Percentiles rank a stretch among this genome's conserved stretches.
These are phyloP conservation scores for Trichoderma polysporum DNA, from an alignment of 2,329 filamentous ascomycete genomes.

Conservation along the genomic window DNA sequence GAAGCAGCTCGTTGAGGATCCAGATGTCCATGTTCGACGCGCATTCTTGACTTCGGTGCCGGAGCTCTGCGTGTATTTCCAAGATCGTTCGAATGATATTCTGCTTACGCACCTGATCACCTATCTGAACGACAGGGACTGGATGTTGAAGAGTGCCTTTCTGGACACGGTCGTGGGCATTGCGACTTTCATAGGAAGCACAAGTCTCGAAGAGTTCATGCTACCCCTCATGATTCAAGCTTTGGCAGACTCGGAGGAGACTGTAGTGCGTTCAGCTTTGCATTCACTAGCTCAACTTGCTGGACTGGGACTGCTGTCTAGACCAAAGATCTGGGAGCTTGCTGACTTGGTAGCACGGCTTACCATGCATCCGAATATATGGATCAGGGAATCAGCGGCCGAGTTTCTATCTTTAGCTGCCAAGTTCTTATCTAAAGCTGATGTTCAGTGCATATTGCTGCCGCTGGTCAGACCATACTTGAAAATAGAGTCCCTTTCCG, in stretches of 20 bases:
- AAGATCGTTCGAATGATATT: conserved; percentile 90
- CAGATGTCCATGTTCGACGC: conserved; percentile 79
- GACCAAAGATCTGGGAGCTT: conserved; percentile 82
- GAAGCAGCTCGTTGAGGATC: conserved; percentile 84
- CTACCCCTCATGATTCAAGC: conserved; percentile 94
- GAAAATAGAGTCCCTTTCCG: conserved; percentile 65
- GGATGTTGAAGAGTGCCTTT: conserved; percentile 94
- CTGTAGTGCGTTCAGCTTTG: conserved; percentile 86
- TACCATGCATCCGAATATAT: conserved; percentile 89
- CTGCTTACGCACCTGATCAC: conserved; percentile 94
- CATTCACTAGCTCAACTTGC: conserved; percentile 87
- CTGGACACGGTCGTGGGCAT: conserved; percentile 95
- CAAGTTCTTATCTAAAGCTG: conserved; percentile 72
- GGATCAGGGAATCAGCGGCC: conserved; percentile 87
- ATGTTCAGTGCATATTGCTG: conserved; percentile 77
- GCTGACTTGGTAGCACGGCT: conserved; percentile 81
- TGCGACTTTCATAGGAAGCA: conserved; percentile 83
- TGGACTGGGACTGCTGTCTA: conserved; percentile 80
- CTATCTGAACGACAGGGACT: conserved; percentile 93
- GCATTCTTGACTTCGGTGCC: conserved; percentile 91
- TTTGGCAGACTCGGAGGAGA: conserved; percentile 87
- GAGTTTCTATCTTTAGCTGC: conserved; percentile 79
- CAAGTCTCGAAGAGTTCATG: conserved; percentile 90
- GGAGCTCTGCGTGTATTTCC: conserved; percentile 92
- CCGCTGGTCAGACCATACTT: conserved; percentile 81